Base-by-base conservation (phyloP, 805 yeast species). In the Nakazawaea molendinolei region DNA sequence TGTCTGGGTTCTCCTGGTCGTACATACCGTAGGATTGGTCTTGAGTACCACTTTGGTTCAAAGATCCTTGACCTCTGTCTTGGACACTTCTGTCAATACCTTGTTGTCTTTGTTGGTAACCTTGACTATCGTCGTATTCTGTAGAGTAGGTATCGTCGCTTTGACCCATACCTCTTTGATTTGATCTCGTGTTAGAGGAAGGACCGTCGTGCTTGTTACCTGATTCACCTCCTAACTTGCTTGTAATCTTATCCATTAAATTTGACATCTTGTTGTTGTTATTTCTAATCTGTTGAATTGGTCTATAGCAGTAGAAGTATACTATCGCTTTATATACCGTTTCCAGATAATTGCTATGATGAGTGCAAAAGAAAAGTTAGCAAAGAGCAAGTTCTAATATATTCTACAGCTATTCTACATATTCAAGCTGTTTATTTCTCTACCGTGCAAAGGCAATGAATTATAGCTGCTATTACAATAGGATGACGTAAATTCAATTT, bases 211-310 rank as follows among this genome's bases (percentile, higher is more conserved):
- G 3, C 25, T 16, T 9, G 12, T 14, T 14, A 9, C 31, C 21
- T 17, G 25, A 9, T 4, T 31, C 31, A 32, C 31, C 33, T 15
- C 40, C 37, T 25, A 39, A 39, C 29, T 39, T 39, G 40, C 28
- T 31, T 31, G 36, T 21, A 18, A 39, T 34, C 30, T 39, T 39
- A 28, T 39, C 43, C 39, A 39, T 39, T 23, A 39, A 31, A 33
- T 39, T 31, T 13, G 43, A 31, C 43, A 39, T 39, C 32, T 26
- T 39, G 24, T 21, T 13, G 4, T 13, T n/a, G n/a, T n/a, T n/a
- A n/a, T n/a, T n/a, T n/a, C n/a, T n/a, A n/a, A n/a, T n/a, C n/a
- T n/a, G n/a, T n/a, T n/a, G n/a, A n/a, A n/a, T n/a, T n/a, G n/a
- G n/a, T n/a, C n/a, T n/a, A n/a, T n/a, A n/a, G n/a, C n/a, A n/a